phyloP scores from a whole-genome alignment of 768 basidiomycete genomes.

The Pleurotus sapidus region DNA sequence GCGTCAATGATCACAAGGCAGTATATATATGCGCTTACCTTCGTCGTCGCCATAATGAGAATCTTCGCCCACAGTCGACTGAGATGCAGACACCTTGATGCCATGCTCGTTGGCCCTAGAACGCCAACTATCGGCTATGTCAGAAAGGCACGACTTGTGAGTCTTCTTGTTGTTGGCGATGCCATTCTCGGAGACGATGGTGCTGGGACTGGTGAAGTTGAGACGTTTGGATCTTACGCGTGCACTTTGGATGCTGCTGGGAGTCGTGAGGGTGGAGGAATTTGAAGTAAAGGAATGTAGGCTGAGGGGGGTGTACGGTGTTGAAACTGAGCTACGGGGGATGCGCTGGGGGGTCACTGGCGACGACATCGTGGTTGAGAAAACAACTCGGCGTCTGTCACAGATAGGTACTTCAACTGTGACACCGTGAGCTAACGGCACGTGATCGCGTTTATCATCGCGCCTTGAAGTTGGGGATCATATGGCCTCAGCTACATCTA shows the following conservation, averaged over 20 bases:
- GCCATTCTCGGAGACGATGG: slow-evolving; percentile 1
- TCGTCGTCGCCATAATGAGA: slow-evolving; percentile 42
- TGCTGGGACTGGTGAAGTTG: slow-evolving; percentile 9
- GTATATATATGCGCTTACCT: slow-evolving; percentile 38
- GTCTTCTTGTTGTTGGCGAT: slow-evolving; percentile 13
- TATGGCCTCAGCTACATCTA: too few species aligned
- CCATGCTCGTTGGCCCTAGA: slow-evolving; percentile 69
- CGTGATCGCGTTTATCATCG: slow-evolving; percentile 2
- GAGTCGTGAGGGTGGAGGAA: slow-evolving; percentile 58
- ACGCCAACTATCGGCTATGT: slow-evolving; percentile 70
- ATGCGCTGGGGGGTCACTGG: slow-evolving; percentile 14
- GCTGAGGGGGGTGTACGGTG: slow-evolving; percentile 71
- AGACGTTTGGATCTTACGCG: slow-evolving; percentile 4
- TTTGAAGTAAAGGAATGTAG: slow-evolving; percentile 59
- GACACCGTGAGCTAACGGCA: slow-evolving; percentile 3
- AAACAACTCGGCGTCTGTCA: neutral
- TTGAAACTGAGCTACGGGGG: slow-evolving; percentile 23
- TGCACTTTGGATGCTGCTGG: slow-evolving; percentile 37
- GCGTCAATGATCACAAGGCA: neutral
- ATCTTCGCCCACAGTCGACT: slow-evolving; percentile 43
- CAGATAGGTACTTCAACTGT: neutral
- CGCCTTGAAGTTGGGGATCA: too few species aligned
- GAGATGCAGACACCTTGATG: slow-evolving; percentile 55
- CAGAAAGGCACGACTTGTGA: slow-evolving; percentile 47
- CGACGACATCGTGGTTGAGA: slow-evolving; percentile 7